Base-by-base conservation (phyloP, 2,329 filamentous ascomycete species). In the Chaetomiaceae sp. region DNA sequence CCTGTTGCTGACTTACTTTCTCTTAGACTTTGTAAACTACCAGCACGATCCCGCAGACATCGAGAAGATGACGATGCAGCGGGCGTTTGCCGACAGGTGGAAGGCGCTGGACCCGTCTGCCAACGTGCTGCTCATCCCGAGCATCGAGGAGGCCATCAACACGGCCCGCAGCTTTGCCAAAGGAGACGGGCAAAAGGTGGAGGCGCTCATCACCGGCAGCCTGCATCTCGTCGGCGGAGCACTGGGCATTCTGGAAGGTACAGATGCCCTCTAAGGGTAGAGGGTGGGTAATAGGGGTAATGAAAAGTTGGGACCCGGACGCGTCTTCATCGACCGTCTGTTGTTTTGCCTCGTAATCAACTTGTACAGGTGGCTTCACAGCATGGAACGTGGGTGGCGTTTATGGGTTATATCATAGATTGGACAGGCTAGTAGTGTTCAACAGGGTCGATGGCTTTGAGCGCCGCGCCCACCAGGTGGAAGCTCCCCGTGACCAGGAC, bases 11-110 rank as follows among this genome's bases (percentile, higher is more conserved):
- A n/a, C n/a, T n/a, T n/a, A n/a, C n/a, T n/a, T n/a, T n/a, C n/a
- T n/a, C n/a, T n/a, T n/a, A 61, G 80, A 83, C 60, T 80, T 81
- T 58, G 74, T 82, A 48, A 82, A 82, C 59, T 67, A 70, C 57
- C 73, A 78, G 55, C 69, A 76, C 57, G 70, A 80, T 51, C 73
- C 78, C 13, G 70, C 68, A 10, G 75, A 75, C 25, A 71, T 81
- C 48, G 68, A 73, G 55, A 72, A 73, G 38, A 69, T 81, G 61
- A 77, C 73, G 1, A 70, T 74, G 7, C 78, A 81, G 63, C 71
- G 66, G n/a, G 69, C 66, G 31, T 78, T 81, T 45, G 77, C 77
- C 0, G 72, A 76, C 3, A 73, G 68, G 51, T 81, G 78, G 78
- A 60, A 64, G 5, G 44, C 60, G 2, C 62, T 81, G 14, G 77